phyloP scores from a whole-genome alignment of 345 rosid species.

The Citrus cavaleriei region DNA sequence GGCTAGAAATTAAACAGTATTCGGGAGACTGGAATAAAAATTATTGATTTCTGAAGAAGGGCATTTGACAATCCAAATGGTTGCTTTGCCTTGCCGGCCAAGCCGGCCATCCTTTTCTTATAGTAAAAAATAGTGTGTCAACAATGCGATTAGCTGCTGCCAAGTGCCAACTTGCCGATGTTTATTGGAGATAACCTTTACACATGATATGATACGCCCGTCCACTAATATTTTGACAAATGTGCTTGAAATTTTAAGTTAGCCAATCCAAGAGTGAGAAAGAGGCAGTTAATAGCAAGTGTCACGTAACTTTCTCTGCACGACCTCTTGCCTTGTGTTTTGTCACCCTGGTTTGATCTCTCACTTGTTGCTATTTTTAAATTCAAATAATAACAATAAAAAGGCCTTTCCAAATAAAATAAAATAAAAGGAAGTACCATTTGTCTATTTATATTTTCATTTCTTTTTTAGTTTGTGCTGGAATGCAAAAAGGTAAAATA shows the following conservation, averaged over 20 bases:
- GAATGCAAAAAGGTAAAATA: too few relatives aligned
- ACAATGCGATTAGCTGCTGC: background rate
- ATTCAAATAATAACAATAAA: background rate
- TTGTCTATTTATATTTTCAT: too few relatives aligned
- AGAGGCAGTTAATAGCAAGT: too few relatives aligned
- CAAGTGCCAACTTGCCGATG: constrained; percentile 2
- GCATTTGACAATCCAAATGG: background rate
- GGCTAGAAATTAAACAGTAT: background rate
- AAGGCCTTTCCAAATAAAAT: too few relatives aligned
- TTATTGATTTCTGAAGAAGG: background rate
- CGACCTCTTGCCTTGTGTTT: background rate
- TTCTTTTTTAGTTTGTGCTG: too few relatives aligned
- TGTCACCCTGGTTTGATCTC: background rate
- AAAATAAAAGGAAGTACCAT: too few relatives aligned
- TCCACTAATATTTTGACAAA: too few relatives aligned
- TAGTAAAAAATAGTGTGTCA: background rate
- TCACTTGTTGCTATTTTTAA: background rate
- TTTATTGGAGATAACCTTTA: background rate
- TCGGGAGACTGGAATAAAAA: background rate
- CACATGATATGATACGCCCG: too few relatives aligned
- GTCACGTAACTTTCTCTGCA: background rate
- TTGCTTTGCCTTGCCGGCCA: constrained; percentile 18
- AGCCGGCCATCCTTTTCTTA: background rate
- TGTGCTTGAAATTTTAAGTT: too few relatives aligned
- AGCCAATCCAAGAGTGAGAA: too few relatives aligned